Conservation (phyloP, 164 flowering plant genomes). For the Piper betle region DNA sequence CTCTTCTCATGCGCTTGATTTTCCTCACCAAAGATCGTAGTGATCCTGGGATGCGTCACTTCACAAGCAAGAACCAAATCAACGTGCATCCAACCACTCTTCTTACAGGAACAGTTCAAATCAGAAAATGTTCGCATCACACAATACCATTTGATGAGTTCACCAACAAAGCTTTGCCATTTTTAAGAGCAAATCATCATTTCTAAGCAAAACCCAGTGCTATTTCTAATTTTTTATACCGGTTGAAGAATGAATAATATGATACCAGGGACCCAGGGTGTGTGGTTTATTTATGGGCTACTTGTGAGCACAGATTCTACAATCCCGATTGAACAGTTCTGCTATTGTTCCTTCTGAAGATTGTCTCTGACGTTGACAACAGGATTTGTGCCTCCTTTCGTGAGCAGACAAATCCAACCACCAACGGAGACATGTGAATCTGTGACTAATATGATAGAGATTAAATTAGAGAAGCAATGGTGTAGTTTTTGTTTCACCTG, state of each 20-base stretch:
- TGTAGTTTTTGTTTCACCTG: neutral
- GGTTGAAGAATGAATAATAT: neutral
- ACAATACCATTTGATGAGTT: neutral
- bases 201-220: neutral
- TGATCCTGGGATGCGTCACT: slow-evolving; percentile 3
- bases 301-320: neutral
- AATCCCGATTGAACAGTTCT: neutral
- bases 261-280: no score
- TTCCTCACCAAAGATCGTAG: no score
- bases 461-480: neutral
- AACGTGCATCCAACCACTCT: neutral
- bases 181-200: neutral
- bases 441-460: neutral
- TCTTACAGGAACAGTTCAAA: neutral
- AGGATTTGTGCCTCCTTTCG: neutral
- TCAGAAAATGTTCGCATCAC: neutral
- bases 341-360: neutral
- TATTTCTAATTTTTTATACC: neutral
- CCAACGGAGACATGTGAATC: neutral
- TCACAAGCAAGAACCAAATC: neutral
- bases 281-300: neutral
- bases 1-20: no score
- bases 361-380: neutral
- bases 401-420: neutral
- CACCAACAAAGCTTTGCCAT: neutral